These are phyloP conservation scores for Hypholoma fasciculare DNA, from an alignment of 768 basidiomycete species.

Conservation along the genomic window DNA sequence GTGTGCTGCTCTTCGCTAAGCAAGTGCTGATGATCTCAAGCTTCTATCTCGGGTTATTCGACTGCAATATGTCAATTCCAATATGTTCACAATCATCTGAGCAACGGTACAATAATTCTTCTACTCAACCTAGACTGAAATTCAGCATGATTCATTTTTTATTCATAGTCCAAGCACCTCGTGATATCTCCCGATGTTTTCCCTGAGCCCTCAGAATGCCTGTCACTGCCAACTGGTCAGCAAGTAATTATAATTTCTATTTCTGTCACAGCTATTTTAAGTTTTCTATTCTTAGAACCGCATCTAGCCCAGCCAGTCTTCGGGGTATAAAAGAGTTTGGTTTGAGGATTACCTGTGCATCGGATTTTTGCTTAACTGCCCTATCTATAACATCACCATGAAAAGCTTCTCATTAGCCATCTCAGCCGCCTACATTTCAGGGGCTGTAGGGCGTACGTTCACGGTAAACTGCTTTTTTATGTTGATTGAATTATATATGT, in stretches of 20 bases:
- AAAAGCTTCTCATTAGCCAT: slow-evolving; percentile 6
- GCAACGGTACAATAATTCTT: not conserved
- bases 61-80: not conserved
- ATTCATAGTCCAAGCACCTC: not conserved
- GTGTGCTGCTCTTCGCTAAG: not conserved
- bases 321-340: too few relatives aligned
- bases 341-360: not conserved
- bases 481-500: not conserved
- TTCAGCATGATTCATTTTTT: not conserved
- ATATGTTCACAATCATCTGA: slow-evolving; percentile 1
- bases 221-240: not conserved
- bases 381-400: not conserved
- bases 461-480: slow-evolving; percentile 1
- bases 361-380: too few relatives aligned
- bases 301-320: too few relatives aligned
- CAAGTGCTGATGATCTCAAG: not conserved
- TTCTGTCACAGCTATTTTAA: too few relatives aligned
- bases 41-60: not conserved
- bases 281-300: too few relatives aligned
- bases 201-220: not conserved
- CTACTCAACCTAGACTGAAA: not conserved
- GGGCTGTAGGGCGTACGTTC: slow-evolving; percentile 10
- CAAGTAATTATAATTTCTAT: not conserved
- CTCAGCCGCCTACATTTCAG: slow-evolving; percentile 7
- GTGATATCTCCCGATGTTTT: slow-evolving; percentile 3